Percentiles rank a stretch among this genome's conserved stretches.
phyloP scores from a whole-genome alignment of 2,329 filamentous ascomycete genomes.

The Stachybotrys elegans region DNA sequence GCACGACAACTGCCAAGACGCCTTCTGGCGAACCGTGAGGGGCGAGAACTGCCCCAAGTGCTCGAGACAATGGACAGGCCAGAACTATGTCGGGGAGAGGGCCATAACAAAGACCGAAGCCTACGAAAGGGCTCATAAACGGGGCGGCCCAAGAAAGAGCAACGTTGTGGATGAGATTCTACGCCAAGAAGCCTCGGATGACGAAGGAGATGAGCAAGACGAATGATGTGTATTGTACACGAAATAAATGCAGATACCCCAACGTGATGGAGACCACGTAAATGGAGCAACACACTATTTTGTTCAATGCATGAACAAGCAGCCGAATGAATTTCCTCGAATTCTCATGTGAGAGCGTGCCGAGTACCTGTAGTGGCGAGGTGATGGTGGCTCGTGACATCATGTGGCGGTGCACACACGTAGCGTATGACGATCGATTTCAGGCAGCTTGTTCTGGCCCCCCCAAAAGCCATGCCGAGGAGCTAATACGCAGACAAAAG shows the following conservation, averaged over 20 bases:
- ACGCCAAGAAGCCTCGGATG: conserved; percentile 16
- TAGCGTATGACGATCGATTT: too few species aligned
- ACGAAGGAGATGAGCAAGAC: conserved; percentile 8
- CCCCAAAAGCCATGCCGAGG: neutral
- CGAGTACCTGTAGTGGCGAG: too few species aligned
- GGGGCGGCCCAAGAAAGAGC: conserved; percentile 25
- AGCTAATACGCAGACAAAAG: too few species aligned
- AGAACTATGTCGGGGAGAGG: conserved; percentile 49
- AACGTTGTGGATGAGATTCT: conserved; percentile 29
- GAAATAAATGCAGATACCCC: conserved; percentile 9
- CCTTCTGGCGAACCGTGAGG: conserved; percentile 64
- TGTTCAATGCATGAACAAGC: too few species aligned
- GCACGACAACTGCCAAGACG: conserved; percentile 70
- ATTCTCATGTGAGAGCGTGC: too few species aligned
- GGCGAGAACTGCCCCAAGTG: conserved; percentile 62
- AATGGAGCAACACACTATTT: neutral
- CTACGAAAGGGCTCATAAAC: conserved; percentile 38
- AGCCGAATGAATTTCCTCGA: too few species aligned
- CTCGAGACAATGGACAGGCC: conserved; percentile 41
- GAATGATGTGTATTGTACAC: too few species aligned
- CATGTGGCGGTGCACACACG: conserved; percentile 25
- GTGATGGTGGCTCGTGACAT: conserved; percentile 23
- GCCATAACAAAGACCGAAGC: conserved; percentile 50
- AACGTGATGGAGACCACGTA: too few species aligned
- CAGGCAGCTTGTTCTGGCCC: too few species aligned